Evolutionary conservation across 2,329 filamentous ascomycete genomes (phyloP), one percentile per base, ranked within the genome.

Genomic region (Exutisphaerella laricina): DNA sequence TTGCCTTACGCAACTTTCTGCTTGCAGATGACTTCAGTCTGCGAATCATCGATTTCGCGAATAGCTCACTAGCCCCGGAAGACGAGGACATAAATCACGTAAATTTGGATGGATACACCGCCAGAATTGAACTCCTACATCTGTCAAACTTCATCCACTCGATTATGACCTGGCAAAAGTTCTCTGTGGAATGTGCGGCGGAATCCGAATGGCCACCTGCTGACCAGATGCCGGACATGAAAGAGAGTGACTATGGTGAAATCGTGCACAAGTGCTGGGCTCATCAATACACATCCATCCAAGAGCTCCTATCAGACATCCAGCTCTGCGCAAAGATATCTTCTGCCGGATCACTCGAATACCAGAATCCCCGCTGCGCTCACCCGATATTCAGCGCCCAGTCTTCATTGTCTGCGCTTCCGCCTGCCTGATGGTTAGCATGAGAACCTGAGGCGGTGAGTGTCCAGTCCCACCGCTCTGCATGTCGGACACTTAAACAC

Each of bases 1-100:
- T 49, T 20, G 46, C 46, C 43, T 34, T 49, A 33, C 46, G 46
- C 28, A 49, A 45, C 21, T 49, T 49, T 23, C n/a, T 49, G n/a
- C 46, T 49, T 6, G 33, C 46, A 20, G 46, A 49, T 26, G 46
- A 49, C n/a, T 37, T 45, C 30, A 29, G 34, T 31, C 46, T 49
- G 6, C 42, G 46, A 20, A 45, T 50, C 8, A 42, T 49, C 42
- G 46, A 49, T 26, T 49, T 49, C 23, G 42, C 42, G 10, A 49
- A 49, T 34, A 49, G 46, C 38, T 18, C 39, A 30, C 42, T 49
- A 16, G 35, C 43, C 16, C 29, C 42, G 29, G 38, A 31, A 29
- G 26, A 31, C 14, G 38, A 13, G 22, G 38, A 45, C 28, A 49
- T 49, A 28, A 37, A 32, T n/a, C 21, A 45, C 30, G 46, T 21